Evolutionary conservation across 73 alveolate genomes (phyloP).

Genomic region (Tetrahymena malaccensis): DNA sequence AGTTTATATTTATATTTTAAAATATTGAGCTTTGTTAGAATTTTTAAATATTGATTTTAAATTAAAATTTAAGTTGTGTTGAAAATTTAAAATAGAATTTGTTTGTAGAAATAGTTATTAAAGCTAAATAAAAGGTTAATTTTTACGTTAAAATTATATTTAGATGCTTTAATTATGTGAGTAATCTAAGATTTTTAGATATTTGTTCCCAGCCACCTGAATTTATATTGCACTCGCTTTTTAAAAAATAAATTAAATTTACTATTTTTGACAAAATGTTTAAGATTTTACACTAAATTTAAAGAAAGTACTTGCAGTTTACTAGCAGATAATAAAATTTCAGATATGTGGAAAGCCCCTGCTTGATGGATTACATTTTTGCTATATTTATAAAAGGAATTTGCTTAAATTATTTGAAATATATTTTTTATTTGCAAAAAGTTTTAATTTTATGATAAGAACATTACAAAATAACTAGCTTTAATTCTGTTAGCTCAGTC

Average conservation of each 20-base stretch:
- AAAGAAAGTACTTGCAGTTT: neutral
- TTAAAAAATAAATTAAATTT: neutral
- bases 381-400: neutral
- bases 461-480: neutral
- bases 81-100: no score
- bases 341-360: neutral
- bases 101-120: no score
- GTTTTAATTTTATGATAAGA: neutral
- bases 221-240: neutral
- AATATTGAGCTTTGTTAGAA: no score
- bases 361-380: neutral
- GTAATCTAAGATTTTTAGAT: neutral
- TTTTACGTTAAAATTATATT: neutral
- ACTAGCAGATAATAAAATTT: neutral
- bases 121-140: no score
- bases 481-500: neutral
- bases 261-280: neutral
- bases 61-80: no score
- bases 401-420: neutral
- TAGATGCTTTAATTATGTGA: neutral
- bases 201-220: neutral
- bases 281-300: neutral
- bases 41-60: no score
- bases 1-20: no score
- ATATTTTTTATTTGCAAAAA: no score